Conservation (phyloP, 2,329 filamentous ascomycete species). For the Cladosporium sp. region DNA sequence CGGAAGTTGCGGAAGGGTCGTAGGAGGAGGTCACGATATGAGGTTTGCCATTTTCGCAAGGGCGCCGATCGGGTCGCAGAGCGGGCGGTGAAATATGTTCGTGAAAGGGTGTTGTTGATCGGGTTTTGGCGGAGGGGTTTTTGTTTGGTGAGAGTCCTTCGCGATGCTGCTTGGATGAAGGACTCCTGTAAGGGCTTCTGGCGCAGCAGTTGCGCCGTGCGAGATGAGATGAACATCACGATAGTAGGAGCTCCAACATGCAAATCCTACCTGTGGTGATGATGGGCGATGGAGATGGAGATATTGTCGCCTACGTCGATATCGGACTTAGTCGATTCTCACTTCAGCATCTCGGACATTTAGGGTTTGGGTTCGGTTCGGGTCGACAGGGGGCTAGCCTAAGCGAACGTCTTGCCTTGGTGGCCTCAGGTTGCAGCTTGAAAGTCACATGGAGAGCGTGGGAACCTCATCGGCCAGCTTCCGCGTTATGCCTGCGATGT, state of each 20-base stretch:
- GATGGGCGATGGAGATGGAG: background rate
- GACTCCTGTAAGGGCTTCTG: conserved; percentile 10
- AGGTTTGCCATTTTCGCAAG: conserved; percentile 7
- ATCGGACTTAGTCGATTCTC: too few relatives aligned
- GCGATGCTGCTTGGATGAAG: conserved; percentile 6
- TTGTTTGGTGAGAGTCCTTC: conserved; percentile 6
- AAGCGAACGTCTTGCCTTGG: too few relatives aligned
- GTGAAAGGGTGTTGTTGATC: conserved; percentile 1
- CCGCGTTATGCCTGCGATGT: too few relatives aligned
- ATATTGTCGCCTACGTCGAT: background rate
- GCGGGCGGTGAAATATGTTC: conserved; percentile 10
- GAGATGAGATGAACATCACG: conserved; percentile 5
- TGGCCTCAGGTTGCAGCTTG: too few relatives aligned
- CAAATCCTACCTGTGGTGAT: background rate
- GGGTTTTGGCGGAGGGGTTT: conserved; percentile 8
- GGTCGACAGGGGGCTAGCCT: too few relatives aligned
- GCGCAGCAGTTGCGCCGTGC: conserved; percentile 9
- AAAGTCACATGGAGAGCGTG: too few relatives aligned
- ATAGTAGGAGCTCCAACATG: background rate
- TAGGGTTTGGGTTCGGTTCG: too few relatives aligned
- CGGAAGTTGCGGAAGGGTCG: conserved; percentile 26
- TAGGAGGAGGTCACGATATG: conserved; percentile 13
- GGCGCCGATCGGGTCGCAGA: background rate
- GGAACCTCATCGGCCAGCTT: too few relatives aligned
- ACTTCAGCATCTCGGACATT: too few relatives aligned